Conservation (phyloP, 345 rosid species). For the Citrus inodora region DNA sequence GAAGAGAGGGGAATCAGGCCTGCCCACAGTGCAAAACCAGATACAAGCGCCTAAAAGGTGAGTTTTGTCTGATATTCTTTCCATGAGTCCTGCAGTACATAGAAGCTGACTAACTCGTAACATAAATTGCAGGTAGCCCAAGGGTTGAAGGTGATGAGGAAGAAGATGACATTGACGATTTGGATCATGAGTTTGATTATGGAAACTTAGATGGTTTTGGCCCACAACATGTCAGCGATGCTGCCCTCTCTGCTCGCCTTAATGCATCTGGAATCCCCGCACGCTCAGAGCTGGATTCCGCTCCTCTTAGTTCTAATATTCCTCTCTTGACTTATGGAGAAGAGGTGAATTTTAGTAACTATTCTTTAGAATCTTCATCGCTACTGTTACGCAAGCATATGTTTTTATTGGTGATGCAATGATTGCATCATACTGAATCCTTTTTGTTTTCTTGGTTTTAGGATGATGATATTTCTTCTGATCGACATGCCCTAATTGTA, state of each 20-base stretch:
- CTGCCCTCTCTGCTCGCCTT: constrained; percentile 42
- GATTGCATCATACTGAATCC: constrained; percentile 1
- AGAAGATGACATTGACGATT: constrained; percentile 88
- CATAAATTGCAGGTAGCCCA: constrained; percentile 66
- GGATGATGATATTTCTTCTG: constrained; percentile 84
- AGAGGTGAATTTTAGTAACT: constrained; percentile 48
- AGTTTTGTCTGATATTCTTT: constrained; percentile 13
- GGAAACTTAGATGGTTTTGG: constrained; percentile 49
- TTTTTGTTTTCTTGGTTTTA: constrained; percentile 24
- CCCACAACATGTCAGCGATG: constrained; percentile 58
- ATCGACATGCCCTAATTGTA: constrained; percentile 82
- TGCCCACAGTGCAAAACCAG: constrained; percentile 98
- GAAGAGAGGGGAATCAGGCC: constrained; percentile 93
- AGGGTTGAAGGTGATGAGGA: constrained; percentile 97
- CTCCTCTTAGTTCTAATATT: constrained; percentile 63
- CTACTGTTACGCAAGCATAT: neutral
- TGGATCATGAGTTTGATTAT: constrained; percentile 87
- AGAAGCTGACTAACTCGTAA: neutral
- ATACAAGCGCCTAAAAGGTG: constrained; percentile 87
- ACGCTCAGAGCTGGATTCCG: constrained; percentile 66
- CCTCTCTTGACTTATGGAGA: constrained; percentile 90
- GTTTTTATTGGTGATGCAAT: neutral
- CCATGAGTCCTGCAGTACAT: neutral
- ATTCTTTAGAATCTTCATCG: neutral
- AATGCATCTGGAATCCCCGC: constrained; percentile 37